Evolutionary conservation across 2,329 filamentous ascomycete genomes (phyloP).

Genomic region (Sporothrix globosa): DNA sequence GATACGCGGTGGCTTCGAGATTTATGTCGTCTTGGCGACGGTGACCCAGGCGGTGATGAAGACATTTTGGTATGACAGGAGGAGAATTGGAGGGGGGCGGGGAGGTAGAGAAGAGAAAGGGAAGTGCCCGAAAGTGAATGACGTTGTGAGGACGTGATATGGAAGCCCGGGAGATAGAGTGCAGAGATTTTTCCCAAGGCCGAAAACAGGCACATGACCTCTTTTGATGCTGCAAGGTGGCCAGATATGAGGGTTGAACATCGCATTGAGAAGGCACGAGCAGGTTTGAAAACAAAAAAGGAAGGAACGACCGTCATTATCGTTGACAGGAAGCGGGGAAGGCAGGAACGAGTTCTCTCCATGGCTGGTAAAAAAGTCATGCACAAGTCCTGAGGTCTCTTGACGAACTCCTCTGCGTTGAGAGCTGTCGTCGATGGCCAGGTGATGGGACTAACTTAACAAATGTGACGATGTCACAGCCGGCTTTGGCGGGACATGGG

Average conservation of each 20-base stretch:
- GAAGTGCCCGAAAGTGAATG: background rate
- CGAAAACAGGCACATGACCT: background rate
- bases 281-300: background rate
- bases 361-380: background rate
- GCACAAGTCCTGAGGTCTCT: background rate
- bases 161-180: no score
- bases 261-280: background rate
- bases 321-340: background rate
- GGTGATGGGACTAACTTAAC: background rate
- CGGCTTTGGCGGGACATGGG: background rate
- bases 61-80: slow-evolving; percentile 20
- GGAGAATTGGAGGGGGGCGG: background rate
- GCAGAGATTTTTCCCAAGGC: background rate
- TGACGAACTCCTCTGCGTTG: background rate
- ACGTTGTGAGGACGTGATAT: background rate
- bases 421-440: background rate
- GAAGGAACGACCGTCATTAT: slow-evolving; percentile 16
- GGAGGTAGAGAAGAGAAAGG: background rate
- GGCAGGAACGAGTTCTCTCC: background rate
- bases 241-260: background rate
- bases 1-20: slow-evolving; percentile 31
- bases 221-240: background rate
- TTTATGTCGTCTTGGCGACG: background rate
- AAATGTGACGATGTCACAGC: background rate
- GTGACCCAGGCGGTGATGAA: slow-evolving; percentile 23